Percentiles rank a stretch among this genome's conserved stretches.
phyloP scores from a whole-genome alignment of 441 rosid species.

The Adansonia rubrostipa region DNA sequence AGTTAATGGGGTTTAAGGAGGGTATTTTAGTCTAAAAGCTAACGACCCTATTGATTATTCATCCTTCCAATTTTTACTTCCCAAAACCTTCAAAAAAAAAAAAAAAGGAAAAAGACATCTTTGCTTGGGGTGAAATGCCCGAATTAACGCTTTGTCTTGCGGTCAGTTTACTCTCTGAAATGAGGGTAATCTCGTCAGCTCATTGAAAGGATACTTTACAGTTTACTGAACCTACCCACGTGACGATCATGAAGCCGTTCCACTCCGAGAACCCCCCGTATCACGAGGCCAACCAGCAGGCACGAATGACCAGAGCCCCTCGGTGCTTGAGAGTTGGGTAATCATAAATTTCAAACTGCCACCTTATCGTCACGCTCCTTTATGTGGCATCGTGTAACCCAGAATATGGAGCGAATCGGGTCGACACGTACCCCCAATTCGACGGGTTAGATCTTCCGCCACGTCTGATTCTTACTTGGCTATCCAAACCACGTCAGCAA shows the following conservation, averaged over 20 bases:
- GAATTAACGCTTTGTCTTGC: neutral
- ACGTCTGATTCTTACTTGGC: slow-evolving; percentile 45
- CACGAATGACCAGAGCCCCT: neutral
- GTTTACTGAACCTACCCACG: neutral
- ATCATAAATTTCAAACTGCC: neutral
- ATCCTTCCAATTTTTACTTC: too few species aligned
- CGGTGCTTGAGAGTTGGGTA: neutral
- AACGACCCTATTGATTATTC: too few species aligned
- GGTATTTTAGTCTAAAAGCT: slow-evolving; percentile 31
- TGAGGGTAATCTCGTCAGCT: neutral
- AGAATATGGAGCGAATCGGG: slow-evolving; percentile 12
- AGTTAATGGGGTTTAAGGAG: neutral
- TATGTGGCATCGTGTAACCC: neutral
- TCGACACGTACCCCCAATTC: slow-evolving; percentile 38
- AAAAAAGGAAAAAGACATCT: too few species aligned
- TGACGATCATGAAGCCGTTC: neutral
- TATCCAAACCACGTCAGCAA: slow-evolving; percentile 32
- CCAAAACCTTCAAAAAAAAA: too few species aligned
- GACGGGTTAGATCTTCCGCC: slow-evolving; percentile 23
- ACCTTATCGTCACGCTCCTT: neutral
- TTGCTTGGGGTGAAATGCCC: neutral
- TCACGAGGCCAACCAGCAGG: neutral
- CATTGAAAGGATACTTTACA: neutral
- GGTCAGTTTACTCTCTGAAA: neutral
- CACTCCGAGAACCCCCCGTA: neutral